Evolutionary conservation across 495 filamentous ascomycete species (phyloP).

Genomic region (Neurospora sp.): DNA sequence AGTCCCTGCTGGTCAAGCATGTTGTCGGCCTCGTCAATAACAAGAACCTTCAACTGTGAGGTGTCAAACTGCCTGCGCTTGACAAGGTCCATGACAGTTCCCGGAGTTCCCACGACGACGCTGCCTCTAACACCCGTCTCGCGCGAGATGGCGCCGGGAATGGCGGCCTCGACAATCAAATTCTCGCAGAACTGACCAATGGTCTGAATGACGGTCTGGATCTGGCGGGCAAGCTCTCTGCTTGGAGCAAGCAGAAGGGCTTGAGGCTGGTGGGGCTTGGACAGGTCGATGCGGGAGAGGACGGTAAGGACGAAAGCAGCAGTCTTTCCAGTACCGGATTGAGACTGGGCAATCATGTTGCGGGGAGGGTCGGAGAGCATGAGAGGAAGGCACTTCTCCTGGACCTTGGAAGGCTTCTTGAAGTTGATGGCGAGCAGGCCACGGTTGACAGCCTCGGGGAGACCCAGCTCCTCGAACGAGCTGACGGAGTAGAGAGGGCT

Average conservation of each 20-base stretch:
- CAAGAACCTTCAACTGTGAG: constrained; percentile 60
- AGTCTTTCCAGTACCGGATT: constrained; percentile 97
- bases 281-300: constrained; percentile 69
- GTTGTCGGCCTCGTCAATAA: constrained; percentile 91
- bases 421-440: constrained; percentile 75
- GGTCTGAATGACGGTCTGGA: constrained; percentile 64
- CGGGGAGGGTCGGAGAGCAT: constrained; percentile 70
- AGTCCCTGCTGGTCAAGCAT: constrained; percentile 91
- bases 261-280: constrained; percentile 58
- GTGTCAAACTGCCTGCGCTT: constrained; percentile 57
- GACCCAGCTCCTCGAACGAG: constrained; percentile 74
- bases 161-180: constrained; percentile 63
- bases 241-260: constrained; percentile 85
- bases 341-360: constrained; percentile 95
- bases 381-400: constrained; percentile 83
- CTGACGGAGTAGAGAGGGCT: constrained; percentile 81
- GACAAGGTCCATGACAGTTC: constrained; percentile 82
- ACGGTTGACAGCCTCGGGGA: constrained; percentile 45
- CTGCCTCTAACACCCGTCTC: constrained; percentile 54
- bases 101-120: constrained; percentile 87
- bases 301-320: constrained; percentile 92
- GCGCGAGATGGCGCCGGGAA: constrained; percentile 60
- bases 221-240: constrained; percentile 91
- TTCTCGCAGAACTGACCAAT: constrained; percentile 76
- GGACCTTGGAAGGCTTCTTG: constrained; percentile 91